Base-by-base conservation (phyloP, 495 filamentous ascomycete species). In the Apodospora peruviana region DNA sequence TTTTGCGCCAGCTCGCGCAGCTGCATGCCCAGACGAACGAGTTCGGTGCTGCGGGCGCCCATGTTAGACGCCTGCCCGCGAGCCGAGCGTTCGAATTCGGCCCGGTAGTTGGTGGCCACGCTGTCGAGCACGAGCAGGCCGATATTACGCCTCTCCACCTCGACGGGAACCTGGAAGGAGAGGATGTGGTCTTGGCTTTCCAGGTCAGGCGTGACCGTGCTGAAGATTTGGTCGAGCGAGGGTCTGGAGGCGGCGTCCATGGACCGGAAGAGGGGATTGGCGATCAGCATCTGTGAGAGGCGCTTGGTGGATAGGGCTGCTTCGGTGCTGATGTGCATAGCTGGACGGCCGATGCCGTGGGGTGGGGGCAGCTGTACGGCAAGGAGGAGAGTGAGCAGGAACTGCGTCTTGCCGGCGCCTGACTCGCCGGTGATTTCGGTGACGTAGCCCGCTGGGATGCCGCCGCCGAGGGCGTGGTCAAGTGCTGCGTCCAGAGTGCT, bases 321-420 rank as follows among this genome's bases (percentile, higher is more conserved):
- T 62, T 97, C 94, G 34, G 94, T 98, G n/a, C 89, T 94, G 65
- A 98, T 88, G 73, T 98, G 97, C 8, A 98, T 74, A 0, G 87
- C 81, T 11, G 80, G 72, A 41, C 80, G 77, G 19, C 72, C 75
- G 9, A 93, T 74, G 2, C 91, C 91, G 25, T 75, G 68, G 0
- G 86, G 85, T 2, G 80, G 68, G 3, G 85, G 83, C 12, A 96
- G 85, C 61, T 97, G 93, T 10, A 79, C 79, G 12, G 90, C 77
- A 24, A 96, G 79, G 32, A 91, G 82, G 21, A 98, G 79, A 29
- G 82, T 84, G 4, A 89, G 74, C 18, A 96, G 87, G 68, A 96
- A 83, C 66, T 98, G 94, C 14, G 94, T 96, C 74, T 98, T 98
- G 59, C 93, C 93, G 55, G 87, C 85, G 58, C 90, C 93, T 67